A percentile compares a stretch with the other conserved stretches of the same genome.
Evolutionary conservation across 768 basidiomycete genomes (phyloP).

Genomic region (Tricholoma matsutake): DNA sequence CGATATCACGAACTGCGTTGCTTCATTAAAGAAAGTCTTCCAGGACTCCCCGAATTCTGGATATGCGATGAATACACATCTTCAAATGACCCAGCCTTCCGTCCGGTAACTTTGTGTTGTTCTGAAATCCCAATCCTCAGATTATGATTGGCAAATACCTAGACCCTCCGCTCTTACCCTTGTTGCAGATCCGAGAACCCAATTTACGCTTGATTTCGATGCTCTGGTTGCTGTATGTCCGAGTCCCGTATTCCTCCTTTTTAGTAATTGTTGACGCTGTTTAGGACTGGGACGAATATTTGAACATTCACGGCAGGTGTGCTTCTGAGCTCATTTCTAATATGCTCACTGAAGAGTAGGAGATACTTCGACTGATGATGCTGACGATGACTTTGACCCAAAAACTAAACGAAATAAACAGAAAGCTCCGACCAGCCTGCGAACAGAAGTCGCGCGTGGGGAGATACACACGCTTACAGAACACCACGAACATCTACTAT

Average conservation of each 20-base stretch:
- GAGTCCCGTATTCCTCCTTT: neutral
- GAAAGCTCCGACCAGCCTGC: slow-evolving; percentile 21
- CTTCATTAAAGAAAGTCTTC: slow-evolving; percentile 74
- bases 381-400: slow-evolving; percentile 54
- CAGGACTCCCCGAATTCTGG: slow-evolving; percentile 54
- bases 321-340: slow-evolving; percentile 3
- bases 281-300: slow-evolving; percentile 60
- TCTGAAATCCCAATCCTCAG: neutral
- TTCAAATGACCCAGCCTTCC: slow-evolving; percentile 70
- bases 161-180: slow-evolving; percentile 54
- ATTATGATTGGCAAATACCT: slow-evolving; percentile 1
- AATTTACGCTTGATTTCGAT: slow-evolving; percentile 59
- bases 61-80: slow-evolving; percentile 43
- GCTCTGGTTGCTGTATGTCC: slow-evolving; percentile 56
- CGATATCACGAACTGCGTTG: slow-evolving; percentile 77
- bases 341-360: neutral
- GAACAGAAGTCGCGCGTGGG: slow-evolving; percentile 44
- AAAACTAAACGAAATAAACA: slow-evolving; percentile 22
- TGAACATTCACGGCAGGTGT: slow-evolving; percentile 42
- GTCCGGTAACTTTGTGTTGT: slow-evolving; percentile 45
- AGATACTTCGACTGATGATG: slow-evolving; percentile 22
- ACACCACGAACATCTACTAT: slow-evolving; percentile 63
- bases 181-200: slow-evolving; percentile 45
- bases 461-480: slow-evolving; percentile 68
- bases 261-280: neutral